Evolutionary conservation across 352 stramenopile genomes (phyloP), one percentile per base, ranked within the genome.

Genomic region (Thalassiosira sp.): DNA sequence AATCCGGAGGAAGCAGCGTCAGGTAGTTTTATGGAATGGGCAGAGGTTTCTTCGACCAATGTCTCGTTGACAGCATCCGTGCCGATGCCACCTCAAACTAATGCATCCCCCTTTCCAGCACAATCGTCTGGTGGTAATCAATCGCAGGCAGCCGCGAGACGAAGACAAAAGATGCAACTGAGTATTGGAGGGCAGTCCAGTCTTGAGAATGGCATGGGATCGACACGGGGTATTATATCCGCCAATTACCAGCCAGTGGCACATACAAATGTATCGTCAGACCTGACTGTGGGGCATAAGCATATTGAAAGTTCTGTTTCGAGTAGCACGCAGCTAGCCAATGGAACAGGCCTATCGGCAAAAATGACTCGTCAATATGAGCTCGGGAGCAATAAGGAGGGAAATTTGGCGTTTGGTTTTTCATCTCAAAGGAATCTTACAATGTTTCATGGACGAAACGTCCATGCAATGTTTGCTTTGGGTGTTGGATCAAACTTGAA

Each of bases 391-490:
- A 51, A 20, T 18, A 66, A 81, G 15, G 40, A 59, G 22, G 64
- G 57, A 51, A 64, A 58, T 16, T 43, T 84, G 13, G 53, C 33
- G 3, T 69, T 87, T 37, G 65, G 28, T 5, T 72, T 87, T 28
- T 52, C 66, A 10, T 80, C 74, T 5, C 43, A 79, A 49, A 57
- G 79, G 24, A 35, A 22, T 7, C 43, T 87, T 8, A 53, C 67
- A 15, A 40, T 75, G 2, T 71, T 82, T 59, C 35, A 56, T 10
- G 52, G 62, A 28, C 27, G 64, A 15, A 72, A 18, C 25, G 42
- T 81, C 1, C 25, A 59, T 48, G 74, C 51, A 5, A 79, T 57
- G 16, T 84, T 82, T 54, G 64, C 74, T 18, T 43, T 84, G 2
- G 75, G 71, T 20, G 57, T 84, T 15, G 64, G 62, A 25, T 66